A percentile compares a stretch with the other conserved stretches of the same genome.
phyloP scores from a whole-genome alignment of 805 yeast genomes.

The Cyberlindnera xylosilytica region DNA sequence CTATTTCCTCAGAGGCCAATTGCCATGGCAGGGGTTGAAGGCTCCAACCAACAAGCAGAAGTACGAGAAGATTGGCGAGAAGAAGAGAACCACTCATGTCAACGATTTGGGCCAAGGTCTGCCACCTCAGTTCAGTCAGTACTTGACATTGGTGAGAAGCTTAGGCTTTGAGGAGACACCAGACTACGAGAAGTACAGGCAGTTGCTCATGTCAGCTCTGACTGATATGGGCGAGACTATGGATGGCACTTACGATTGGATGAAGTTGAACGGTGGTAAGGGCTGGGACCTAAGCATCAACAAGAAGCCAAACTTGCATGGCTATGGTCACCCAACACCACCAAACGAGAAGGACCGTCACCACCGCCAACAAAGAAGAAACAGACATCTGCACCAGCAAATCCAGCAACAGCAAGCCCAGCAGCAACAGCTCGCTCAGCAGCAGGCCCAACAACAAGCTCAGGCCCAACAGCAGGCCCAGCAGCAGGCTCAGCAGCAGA shows the following conservation, averaged over 20 bases:
- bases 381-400: slow-evolving; percentile 28
- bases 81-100: slow-evolving; percentile 68
- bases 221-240: slow-evolving; percentile 54
- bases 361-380: slow-evolving; percentile 29
- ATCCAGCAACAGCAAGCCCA: slow-evolving; percentile 21
- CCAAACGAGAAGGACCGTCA: slow-evolving; percentile 29
- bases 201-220: slow-evolving; percentile 57
- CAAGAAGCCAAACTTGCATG: slow-evolving; percentile 77
- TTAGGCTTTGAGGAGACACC: slow-evolving; percentile 79
- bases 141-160: slow-evolving; percentile 63
- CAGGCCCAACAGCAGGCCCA: slow-evolving; percentile 11
- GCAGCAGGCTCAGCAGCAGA: slow-evolving; percentile 14
- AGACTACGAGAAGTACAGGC: slow-evolving; percentile 64
- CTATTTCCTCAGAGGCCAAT: slow-evolving; percentile 71
- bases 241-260: slow-evolving; percentile 78
- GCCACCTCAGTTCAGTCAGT: slow-evolving; percentile 73
- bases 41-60: slow-evolving; percentile 83
- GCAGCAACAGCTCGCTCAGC: slow-evolving; percentile 18
- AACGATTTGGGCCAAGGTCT: slow-evolving; percentile 56
- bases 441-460: slow-evolving; percentile 17
- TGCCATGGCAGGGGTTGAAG: slow-evolving; percentile 90
- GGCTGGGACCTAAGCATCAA: slow-evolving; percentile 80
- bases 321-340: slow-evolving; percentile 74
- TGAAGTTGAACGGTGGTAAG: slow-evolving; percentile 71
- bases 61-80: slow-evolving; percentile 81